Evolutionary conservation across 495 filamentous ascomycete species (phyloP).

Genomic region (Talaromyces ruber): DNA sequence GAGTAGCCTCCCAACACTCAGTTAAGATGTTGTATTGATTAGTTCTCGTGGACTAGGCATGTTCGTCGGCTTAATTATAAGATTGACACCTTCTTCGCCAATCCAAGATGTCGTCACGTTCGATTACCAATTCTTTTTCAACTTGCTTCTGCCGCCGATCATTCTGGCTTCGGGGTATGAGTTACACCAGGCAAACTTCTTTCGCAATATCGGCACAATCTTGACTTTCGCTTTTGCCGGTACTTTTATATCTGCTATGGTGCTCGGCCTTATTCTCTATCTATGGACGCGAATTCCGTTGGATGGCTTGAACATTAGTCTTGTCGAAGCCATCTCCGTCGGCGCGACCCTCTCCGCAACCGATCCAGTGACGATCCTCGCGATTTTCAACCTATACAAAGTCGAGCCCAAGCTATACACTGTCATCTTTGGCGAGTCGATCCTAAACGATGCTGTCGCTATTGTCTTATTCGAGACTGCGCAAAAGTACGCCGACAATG

Average conservation of each 20-base stretch:
- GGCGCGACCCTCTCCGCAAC: slow-evolving; percentile 94
- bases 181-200: slow-evolving; percentile 96
- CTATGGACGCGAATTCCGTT: slow-evolving; percentile 81
- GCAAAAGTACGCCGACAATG: slow-evolving; percentile 68
- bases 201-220: slow-evolving; percentile 95
- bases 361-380: slow-evolving; percentile 93
- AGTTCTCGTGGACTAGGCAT: slow-evolving; percentile 55
- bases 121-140: slow-evolving; percentile 99
- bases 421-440: slow-evolving; percentile 95
- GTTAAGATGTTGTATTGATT: neutral
- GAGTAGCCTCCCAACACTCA: slow-evolving; percentile 17
- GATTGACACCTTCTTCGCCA: slow-evolving; percentile 66
- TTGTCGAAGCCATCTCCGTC: slow-evolving; percentile 91
- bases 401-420: slow-evolving; percentile 98
- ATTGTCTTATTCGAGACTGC: slow-evolving; percentile 98
- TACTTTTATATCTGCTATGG: slow-evolving; percentile 93
- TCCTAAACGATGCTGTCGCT: slow-evolving; percentile 94
- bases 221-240: slow-evolving; percentile 98
- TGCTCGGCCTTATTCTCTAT: slow-evolving; percentile 78
- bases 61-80: slow-evolving; percentile 85
- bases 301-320: slow-evolving; percentile 75
- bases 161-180: slow-evolving; percentile 97
- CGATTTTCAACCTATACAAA: slow-evolving; percentile 98
- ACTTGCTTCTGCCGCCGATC: slow-evolving; percentile 92
- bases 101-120: slow-evolving; percentile 88